A percentile compares a stretch with the other conserved stretches of the same genome.
phyloP scores from a whole-genome alignment of 2,329 filamentous ascomycete species.

The Lasiodiplodia hormozganensis region DNA sequence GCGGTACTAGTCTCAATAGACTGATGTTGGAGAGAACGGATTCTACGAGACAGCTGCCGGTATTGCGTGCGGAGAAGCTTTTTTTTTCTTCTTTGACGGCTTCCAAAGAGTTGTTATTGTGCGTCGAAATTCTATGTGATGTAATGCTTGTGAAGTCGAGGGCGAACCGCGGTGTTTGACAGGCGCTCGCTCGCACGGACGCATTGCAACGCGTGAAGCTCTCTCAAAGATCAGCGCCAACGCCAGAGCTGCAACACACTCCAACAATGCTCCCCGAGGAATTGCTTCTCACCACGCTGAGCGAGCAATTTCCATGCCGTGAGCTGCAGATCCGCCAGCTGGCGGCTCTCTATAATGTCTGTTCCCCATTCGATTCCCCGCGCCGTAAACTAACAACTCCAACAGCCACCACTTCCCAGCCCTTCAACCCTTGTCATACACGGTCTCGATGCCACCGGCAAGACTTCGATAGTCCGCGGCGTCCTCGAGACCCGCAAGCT shows the following conservation, averaged over 20 bases:
- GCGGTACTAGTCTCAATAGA: too few species aligned
- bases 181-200: conserved; percentile 12
- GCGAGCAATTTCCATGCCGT: conserved; percentile 50
- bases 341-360: conserved; percentile 53
- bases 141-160: too few species aligned
- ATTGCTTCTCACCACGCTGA: conserved; percentile 45
- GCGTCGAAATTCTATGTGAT: too few species aligned
- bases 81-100: too few species aligned
- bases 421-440: conserved; percentile 79
- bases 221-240: neutral
- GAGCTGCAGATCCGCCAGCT: conserved; percentile 57
- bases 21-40: too few species aligned
- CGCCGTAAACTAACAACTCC: conserved; percentile 33
- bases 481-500: conserved; percentile 63
- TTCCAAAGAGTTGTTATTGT: too few species aligned
- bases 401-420: conserved; percentile 69
- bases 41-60: too few species aligned
- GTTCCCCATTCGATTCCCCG: conserved; percentile 27
- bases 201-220: conserved; percentile 22
- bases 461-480: conserved; percentile 72
- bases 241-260: conserved; percentile 4
- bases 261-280: conserved; percentile 47
- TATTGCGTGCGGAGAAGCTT: too few species aligned
- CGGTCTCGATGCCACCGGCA: conserved; percentile 86
- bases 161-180: neutral